Base-by-base conservation (phyloP, 2,329 filamentous ascomycete species). In the Ophiostoma australiae region DNA sequence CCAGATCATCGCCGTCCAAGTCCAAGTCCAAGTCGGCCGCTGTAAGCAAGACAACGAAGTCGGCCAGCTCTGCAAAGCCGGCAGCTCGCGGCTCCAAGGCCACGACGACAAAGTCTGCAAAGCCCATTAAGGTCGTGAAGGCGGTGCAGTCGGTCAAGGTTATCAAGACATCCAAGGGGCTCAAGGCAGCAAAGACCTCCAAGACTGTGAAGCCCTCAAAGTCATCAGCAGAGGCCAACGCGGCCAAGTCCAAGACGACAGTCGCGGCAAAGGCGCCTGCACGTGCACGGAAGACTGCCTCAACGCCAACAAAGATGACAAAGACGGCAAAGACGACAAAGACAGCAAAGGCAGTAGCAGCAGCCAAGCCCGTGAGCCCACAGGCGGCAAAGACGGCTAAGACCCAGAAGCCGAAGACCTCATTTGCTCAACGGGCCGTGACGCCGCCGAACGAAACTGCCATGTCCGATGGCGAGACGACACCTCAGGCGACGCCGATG, bases 121-220 rank as follows among this genome's bases (percentile, higher is more conserved):
- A 69, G 15, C 68, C 35, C 3, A 39, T 48, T 58, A 72, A 70
- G 48, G 39, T 13, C 4, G 61, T 69, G 3, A 71, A 71, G 33
- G 68, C 67, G 1, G 63, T 48, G 8, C 79, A 80, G 72, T 76
- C 76, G 8, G 76, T 76, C 4, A 82, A 81, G 73, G 76, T 75
- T 0, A 78, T 69, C n/a, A 71, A 72, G 52, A 71, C 70, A 8
- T 55, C 68, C 52, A 58, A 17, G 52, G 52, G 52, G 4, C 52
- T 58, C 11, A 74, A 72, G 55, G 20, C 33, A 1, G 31, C 68
- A 10, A 71, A 72, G 39, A 44, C 70, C 1, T 55, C 58, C 41
- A 61, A 61, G 55, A 71, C 69, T 17, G 76, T 76, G 11, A 71
- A 72, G 52, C 69, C 70, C 5, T 55, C 68, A 10, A 71, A 72